phyloP scores from a whole-genome alignment of 495 filamentous ascomycete genomes.

The Neurospora sp. region DNA sequence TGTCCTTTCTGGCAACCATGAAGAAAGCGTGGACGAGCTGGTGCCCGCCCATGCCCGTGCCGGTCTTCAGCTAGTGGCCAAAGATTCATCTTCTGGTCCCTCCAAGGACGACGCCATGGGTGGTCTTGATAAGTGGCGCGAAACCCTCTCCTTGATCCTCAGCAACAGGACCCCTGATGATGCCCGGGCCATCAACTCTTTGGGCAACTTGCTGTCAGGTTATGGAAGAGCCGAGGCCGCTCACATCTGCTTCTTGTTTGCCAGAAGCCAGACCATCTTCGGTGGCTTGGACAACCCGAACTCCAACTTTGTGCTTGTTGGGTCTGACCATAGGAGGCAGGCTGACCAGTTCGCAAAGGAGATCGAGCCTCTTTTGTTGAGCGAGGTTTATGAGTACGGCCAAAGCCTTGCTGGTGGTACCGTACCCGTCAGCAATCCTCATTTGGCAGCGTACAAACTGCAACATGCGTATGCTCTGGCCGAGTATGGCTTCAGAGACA shows the following conservation, averaged over 20 bases:
- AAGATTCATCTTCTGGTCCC: constrained; percentile 46
- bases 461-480: constrained; percentile 75
- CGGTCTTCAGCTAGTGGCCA: constrained; percentile 81
- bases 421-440: constrained; percentile 52
- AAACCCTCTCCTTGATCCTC: constrained; percentile 75
- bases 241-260: constrained; percentile 69
- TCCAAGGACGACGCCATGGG: constrained; percentile 68
- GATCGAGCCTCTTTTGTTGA: constrained; percentile 75
- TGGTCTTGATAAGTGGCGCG: constrained; percentile 86
- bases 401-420: constrained; percentile 52
- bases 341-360: constrained; percentile 60
- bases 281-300: constrained; percentile 77
- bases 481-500: constrained; percentile 67
- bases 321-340: constrained; percentile 62
- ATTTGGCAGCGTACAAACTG: constrained; percentile 82
- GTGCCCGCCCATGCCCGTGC: constrained; percentile 90
- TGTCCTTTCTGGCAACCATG: constrained; percentile 84
- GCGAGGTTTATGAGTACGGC: constrained; percentile 87
- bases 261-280: constrained; percentile 49
- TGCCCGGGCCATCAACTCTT: constrained; percentile 58
- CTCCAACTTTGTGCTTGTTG: constrained; percentile 70
- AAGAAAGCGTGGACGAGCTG: constrained; percentile 91
- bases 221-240: constrained; percentile 88
- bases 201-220: constrained; percentile 73
- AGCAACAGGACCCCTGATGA: constrained; percentile 81